A percentile compares a stretch with the other conserved stretches of the same genome.
Conservation (phyloP, 768 basidiomycete genomes). For the Coprinopsis marcescibilis region DNA sequence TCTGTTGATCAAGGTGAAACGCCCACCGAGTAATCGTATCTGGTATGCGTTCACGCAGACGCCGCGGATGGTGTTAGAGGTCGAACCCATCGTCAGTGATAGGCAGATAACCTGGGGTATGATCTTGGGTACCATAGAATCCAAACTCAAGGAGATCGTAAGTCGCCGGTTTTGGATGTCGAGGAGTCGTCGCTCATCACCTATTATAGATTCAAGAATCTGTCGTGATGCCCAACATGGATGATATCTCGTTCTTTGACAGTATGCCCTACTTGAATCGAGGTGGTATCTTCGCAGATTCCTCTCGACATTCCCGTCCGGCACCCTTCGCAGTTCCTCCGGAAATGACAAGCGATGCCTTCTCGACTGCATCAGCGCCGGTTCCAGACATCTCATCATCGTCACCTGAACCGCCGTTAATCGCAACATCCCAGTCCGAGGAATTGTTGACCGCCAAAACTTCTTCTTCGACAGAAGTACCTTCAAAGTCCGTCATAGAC, state of each 20-base stretch:
- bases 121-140: slow-evolving; percentile 87
- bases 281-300: slow-evolving; percentile 88
- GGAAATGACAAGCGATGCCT: slow-evolving; percentile 23
- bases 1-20: slow-evolving; percentile 81
- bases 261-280: slow-evolving; percentile 57
- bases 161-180: slow-evolving; percentile 17
- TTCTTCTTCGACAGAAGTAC: slow-evolving; percentile 4
- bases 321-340: slow-evolving; percentile 11
- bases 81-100: slow-evolving; percentile 92
- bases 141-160: slow-evolving; percentile 84
- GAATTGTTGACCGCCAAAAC: slow-evolving; percentile 6
- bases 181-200: not conserved
- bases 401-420: not conserved
- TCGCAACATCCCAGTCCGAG: slow-evolving; percentile 11
- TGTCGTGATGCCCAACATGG: slow-evolving; percentile 95
- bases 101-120: slow-evolving; percentile 92
- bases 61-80: slow-evolving; percentile 82
- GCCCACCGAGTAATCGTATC: slow-evolving; percentile 91
- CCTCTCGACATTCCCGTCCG: slow-evolving; percentile 40
- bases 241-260: slow-evolving; percentile 95
- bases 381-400: not conserved
- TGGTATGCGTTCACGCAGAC: slow-evolving; percentile 94
- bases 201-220: slow-evolving; percentile 81
- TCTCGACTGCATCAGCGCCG: slow-evolving; percentile 34
- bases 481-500: not conserved